These are phyloP conservation scores for Leishmania lainsoni DNA, from an alignment of 208 protist genomes.

Conservation along the genomic window DNA sequence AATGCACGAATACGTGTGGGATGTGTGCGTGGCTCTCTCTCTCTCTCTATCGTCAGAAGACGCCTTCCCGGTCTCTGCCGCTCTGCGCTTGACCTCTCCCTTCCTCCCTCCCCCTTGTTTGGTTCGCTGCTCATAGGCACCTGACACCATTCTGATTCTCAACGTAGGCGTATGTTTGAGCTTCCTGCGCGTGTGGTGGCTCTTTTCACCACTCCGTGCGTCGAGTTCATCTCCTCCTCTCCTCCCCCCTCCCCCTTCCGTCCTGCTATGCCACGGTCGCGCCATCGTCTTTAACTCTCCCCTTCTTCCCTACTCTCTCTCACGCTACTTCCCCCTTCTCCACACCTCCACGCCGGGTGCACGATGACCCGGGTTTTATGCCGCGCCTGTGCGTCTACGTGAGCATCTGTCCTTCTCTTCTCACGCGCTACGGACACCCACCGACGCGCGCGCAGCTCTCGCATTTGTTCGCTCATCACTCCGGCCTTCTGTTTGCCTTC, in stretches of 20 bases:
- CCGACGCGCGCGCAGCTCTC: not conserved
- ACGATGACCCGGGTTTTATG: not conserved
- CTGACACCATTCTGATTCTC: no score
- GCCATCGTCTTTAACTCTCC: not conserved
- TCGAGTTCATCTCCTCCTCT: not conserved
- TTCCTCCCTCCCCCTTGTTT: no score
- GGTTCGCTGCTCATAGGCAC: no score
- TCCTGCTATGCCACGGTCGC: not conserved
- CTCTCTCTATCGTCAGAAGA: not conserved
- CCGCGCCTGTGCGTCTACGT: not conserved
- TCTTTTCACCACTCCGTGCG: no score
- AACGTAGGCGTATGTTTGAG: no score
- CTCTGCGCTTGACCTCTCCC: no score
- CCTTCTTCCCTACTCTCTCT: not conserved
- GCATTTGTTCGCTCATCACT: conserved; percentile 2
- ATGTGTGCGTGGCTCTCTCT: not conserved
- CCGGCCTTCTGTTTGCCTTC: conserved; percentile 6
- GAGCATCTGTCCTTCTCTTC: not conserved
- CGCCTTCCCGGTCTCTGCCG: no score
- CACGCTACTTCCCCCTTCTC: not conserved
- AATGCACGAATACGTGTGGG: not conserved
- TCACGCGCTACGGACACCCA: not conserved
- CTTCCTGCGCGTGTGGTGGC: no score
- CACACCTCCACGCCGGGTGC: not conserved
- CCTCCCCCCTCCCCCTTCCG: not conserved